A percentile compares a stretch with the other conserved stretches of the same genome.
Conservation (phyloP, 805 yeast genomes). For the Hermanozyma aechmeae region DNA sequence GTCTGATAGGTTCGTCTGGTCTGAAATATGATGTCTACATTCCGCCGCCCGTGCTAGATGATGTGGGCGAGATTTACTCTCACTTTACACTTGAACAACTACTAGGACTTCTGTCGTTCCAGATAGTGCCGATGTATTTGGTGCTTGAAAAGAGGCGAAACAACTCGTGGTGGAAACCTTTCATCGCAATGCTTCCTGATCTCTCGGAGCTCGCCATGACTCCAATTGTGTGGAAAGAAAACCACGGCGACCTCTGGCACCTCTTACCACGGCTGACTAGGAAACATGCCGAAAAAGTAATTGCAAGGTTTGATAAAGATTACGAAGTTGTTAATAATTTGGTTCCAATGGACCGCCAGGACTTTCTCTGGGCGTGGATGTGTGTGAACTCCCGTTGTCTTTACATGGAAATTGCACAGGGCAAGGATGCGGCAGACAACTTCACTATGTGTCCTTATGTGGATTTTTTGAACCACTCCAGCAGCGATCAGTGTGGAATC, state of each 20-base stretch:
- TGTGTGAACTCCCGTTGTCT: slow-evolving; percentile 88
- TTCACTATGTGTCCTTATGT: slow-evolving; percentile 89
- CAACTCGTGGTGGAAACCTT: slow-evolving; percentile 58
- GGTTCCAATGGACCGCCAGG: slow-evolving; percentile 11
- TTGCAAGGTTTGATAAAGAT: slow-evolving; percentile 36
- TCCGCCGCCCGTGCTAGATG: slow-evolving; percentile 16
- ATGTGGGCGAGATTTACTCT: slow-evolving; percentile 22
- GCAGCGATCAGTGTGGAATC: slow-evolving; percentile 45
- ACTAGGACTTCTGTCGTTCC: slow-evolving; percentile 45
- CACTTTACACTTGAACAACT: slow-evolving; percentile 23
- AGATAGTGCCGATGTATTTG: slow-evolving; percentile 44
- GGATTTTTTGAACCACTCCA: slow-evolving; percentile 75
- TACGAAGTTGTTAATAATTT: slow-evolving; percentile 23
- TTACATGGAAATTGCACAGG: slow-evolving; percentile 58
- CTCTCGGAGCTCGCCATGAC: slow-evolving; percentile 40
- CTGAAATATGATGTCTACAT: slow-evolving; percentile 31
- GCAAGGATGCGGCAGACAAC: slow-evolving; percentile 45
- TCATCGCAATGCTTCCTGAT: slow-evolving; percentile 55
- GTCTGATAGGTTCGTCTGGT: not conserved
- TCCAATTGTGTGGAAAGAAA: slow-evolving; percentile 57
- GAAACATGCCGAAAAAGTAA: slow-evolving; percentile 32
- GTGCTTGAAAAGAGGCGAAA: slow-evolving; percentile 33
- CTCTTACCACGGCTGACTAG: slow-evolving; percentile 37
- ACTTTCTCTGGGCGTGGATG: slow-evolving; percentile 67
- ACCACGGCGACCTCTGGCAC: slow-evolving; percentile 17